Base-by-base conservation (phyloP, 352 stramenopile species). In the Phytophthora pisi region DNA sequence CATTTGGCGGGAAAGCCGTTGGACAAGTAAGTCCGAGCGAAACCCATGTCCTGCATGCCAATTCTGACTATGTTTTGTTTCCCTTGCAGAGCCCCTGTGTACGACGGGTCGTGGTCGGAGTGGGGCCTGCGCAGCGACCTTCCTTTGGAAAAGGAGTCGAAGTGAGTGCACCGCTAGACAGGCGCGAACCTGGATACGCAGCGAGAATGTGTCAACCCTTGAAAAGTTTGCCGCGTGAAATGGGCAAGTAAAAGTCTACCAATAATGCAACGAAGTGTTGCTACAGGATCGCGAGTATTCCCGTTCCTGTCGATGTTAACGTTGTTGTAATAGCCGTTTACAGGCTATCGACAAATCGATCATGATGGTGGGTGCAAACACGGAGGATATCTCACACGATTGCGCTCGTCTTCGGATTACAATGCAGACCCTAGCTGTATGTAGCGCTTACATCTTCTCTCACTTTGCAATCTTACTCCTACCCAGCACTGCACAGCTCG, bases 51-150 rank as follows among this genome's bases (percentile, higher is more conserved):
- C 15, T 60, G 30, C 5, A 23, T n/a, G 15, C 18, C 26, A 15
- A 24, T 55, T 69, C 34, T 72, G 11, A 63, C 28, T 51, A 24
- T 51, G 30, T 64, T 26, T 38, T 20, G 13, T 3, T n/a, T 23
- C 53, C 38, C 11, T 52, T 31, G 13, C 43, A 95, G 84, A 31
- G 72, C 74, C 30, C 74, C 82, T 2, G 86, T 98, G 31, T 98
- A 97, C 73, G 93, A 98, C 55, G 93, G 92, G 9, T 95, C 85
- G 42, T 97, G 90, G 90, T 88, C 87, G 5, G 91, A 97, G 65
- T 97, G 88, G 86, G 88, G 84, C 28, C 55, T 82, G 38, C 79
- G 79, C 57, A 70, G 82, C 0, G 83, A 92, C 46, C 77, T 92
- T 1, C 83, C 84, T 0, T 51, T 92, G 28, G 77, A 81, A 34